These are phyloP conservation scores for Linum tenue DNA, from an alignment of 345 rosid species.

Conservation along the genomic window DNA sequence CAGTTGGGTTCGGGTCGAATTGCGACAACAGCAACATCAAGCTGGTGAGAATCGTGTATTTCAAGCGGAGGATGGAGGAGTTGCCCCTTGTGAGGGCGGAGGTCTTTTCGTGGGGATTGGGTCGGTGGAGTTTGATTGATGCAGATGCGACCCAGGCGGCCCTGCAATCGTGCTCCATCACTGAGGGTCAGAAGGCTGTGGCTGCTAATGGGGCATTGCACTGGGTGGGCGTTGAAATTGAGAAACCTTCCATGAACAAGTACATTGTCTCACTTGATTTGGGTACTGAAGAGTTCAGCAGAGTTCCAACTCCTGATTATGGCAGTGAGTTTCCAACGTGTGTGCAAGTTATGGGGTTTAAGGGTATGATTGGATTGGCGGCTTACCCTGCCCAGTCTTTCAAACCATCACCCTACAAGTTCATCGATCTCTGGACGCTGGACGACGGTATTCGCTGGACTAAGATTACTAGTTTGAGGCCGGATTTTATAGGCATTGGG, in stretches of 20 bases:
- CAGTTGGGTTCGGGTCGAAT: no score
- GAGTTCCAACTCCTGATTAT: conserved; percentile 4
- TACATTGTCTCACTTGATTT: background rate
- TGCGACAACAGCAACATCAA: no score
- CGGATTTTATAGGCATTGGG: background rate
- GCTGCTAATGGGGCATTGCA: background rate
- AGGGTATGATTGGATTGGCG: conserved; percentile 23
- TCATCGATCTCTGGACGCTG: conserved; percentile 20
- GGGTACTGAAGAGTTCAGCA: background rate
- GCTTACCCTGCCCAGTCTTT: conserved; percentile 8
- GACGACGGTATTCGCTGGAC: conserved; percentile 13
- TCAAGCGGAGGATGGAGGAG: no score
- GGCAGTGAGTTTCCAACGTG: background rate
- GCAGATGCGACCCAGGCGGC: no score
- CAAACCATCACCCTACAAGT: conserved; percentile 9
- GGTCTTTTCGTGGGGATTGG: no score
- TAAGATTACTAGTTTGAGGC: background rate
- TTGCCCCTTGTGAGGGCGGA: no score
- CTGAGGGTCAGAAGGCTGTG: background rate
- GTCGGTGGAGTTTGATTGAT: no score
- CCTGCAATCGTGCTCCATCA: background rate
- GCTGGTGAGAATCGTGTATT: no score
- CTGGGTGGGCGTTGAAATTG: background rate
- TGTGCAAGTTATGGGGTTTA: conserved; percentile 15
- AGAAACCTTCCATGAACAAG: background rate